These are phyloP conservation scores for Xylariaceae sp. DNA, from an alignment of 2,329 filamentous ascomycete genomes.

Conservation along the genomic window DNA sequence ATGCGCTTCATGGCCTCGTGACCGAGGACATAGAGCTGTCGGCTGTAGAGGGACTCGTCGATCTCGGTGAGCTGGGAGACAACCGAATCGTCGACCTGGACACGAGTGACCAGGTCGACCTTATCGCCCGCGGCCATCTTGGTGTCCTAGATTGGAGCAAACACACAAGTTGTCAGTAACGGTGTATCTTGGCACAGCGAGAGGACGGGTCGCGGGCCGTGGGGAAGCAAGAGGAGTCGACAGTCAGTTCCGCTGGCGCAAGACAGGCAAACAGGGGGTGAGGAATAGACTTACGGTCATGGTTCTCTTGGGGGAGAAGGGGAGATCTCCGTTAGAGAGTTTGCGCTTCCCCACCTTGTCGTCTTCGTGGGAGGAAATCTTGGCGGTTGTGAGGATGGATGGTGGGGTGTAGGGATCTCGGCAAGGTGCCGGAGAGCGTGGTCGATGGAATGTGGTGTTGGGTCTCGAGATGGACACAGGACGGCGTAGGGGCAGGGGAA, in stretches of 20 bases:
- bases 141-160: constrained; percentile 39
- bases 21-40: constrained; percentile 69
- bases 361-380: constrained; percentile 23
- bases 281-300: constrained; percentile 54
- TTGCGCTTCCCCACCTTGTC: constrained; percentile 67
- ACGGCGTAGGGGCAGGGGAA: too few species aligned
- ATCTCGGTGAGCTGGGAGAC: constrained; percentile 55
- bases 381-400: constrained; percentile 12
- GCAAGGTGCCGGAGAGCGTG: background rate
- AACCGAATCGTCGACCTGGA: constrained; percentile 63
- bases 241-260: background rate
- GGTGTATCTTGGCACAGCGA: background rate
- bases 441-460: background rate
- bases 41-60: constrained; percentile 71
- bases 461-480: background rate
- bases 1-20: constrained; percentile 97
- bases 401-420: background rate
- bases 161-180: constrained; percentile 14
- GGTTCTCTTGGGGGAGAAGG: constrained; percentile 56
- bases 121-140: constrained; percentile 48
- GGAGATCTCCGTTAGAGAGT: constrained; percentile 59
- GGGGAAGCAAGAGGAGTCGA: too few species aligned
- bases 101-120: constrained; percentile 61
- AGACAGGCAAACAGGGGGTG: background rate
- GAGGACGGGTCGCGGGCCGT: background rate